These are phyloP conservation scores for Silene noctiflora DNA, from an alignment of 179 eudicot species.

Conservation along the genomic window DNA sequence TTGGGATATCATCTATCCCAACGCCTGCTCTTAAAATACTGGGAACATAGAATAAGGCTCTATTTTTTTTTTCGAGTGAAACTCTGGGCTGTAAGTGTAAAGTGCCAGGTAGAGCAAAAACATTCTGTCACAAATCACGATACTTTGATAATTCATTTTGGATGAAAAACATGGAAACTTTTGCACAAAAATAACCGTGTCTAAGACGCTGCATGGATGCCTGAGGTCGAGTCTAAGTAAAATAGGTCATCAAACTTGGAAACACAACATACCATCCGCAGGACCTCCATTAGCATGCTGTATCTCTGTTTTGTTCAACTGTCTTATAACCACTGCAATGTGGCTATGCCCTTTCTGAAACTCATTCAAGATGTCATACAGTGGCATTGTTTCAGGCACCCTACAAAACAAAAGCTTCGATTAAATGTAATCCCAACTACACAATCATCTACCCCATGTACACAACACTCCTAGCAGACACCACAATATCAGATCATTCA, in stretches of 20 bases:
- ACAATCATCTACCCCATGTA: background rate
- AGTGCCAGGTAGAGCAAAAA: too few relatives aligned
- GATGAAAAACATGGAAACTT: too few relatives aligned
- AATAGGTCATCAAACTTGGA: background rate
- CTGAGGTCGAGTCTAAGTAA: background rate
- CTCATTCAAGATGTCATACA: conserved; percentile 95
- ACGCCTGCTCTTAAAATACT: background rate
- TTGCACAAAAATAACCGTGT: too few relatives aligned
- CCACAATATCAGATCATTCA: background rate
- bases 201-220: too few relatives aligned
- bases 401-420: conserved; percentile 29
- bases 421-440: background rate
- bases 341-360: conserved; percentile 99
- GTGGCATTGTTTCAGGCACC: conserved; percentile 76
- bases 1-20: too few relatives aligned
- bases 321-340: conserved; percentile 93
- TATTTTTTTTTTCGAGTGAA: too few relatives aligned
- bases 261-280: conserved; percentile 36
- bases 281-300: conserved; percentile 32
- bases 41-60: background rate
- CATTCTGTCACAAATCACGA: too few relatives aligned
- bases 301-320: conserved; percentile 35
- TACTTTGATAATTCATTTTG: too few relatives aligned
- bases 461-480: background rate
- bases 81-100: background rate